These are phyloP conservation scores for Lecanosticta acicola DNA, from an alignment of 2,329 filamentous ascomycete species.

Conservation along the genomic window DNA sequence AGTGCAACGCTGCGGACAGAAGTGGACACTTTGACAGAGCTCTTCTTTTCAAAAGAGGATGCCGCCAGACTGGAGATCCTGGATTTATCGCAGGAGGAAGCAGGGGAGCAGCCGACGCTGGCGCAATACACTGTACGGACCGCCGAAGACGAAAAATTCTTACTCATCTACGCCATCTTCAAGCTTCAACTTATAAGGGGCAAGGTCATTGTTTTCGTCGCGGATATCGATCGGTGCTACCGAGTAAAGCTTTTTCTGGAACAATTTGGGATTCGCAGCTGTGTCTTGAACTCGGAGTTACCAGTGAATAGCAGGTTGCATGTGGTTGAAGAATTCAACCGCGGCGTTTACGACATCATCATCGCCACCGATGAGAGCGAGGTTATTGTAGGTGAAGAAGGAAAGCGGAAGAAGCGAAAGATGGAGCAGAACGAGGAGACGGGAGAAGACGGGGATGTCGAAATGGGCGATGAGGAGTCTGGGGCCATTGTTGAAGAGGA, in stretches of 20 bases:
- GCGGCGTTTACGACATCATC: conserved; percentile 93
- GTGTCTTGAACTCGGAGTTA: conserved; percentile 88
- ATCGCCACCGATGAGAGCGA: conserved; percentile 93
- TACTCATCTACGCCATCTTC: conserved; percentile 89
- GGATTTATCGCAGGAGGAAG: conserved; percentile 74
- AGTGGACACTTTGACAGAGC: conserved; percentile 73
- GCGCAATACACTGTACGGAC: conserved; percentile 88
- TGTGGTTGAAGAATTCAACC: conserved; percentile 96
- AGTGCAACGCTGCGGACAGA: conserved; percentile 88
- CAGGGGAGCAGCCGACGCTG: conserved; percentile 53
- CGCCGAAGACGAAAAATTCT: conserved; percentile 94
- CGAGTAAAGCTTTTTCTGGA: conserved; percentile 91
- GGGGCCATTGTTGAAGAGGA: conserved; percentile 5
- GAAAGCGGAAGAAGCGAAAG: conserved; percentile 29
- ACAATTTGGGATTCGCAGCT: conserved; percentile 91
- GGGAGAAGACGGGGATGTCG: conserved; percentile 31
- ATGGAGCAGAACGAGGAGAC: conserved; percentile 22
- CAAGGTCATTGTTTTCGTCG: conserved; percentile 80
- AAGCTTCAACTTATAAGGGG: conserved; percentile 91
- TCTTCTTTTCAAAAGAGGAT: conserved; percentile 66
- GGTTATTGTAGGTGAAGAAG: conserved; percentile 62
- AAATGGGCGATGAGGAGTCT: conserved; percentile 21
- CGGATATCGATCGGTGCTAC: conserved; percentile 84
- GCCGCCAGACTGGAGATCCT: conserved; percentile 58
- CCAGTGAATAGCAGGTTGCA: conserved; percentile 90